These are phyloP conservation scores for Epichloe baconii DNA, from an alignment of 2,329 filamentous ascomycete genomes.

Conservation along the genomic window DNA sequence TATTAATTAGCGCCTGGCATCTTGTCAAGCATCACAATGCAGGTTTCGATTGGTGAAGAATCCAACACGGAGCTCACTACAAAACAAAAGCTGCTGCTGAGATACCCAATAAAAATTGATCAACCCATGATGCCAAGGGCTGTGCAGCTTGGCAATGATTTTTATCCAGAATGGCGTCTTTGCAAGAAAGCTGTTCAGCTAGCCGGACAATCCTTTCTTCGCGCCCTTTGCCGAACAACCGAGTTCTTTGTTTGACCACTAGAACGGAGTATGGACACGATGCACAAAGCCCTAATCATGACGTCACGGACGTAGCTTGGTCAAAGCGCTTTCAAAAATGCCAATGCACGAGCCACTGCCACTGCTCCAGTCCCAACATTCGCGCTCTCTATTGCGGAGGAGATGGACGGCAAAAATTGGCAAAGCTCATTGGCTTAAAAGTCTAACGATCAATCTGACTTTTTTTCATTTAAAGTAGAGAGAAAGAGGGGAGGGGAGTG, in stretches of 20 bases:
- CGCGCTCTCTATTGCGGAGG: no score
- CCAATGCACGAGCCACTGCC: neutral
- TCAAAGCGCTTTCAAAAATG: neutral
- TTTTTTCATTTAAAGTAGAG: no score
- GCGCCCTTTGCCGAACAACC: neutral
- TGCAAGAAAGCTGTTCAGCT: neutral
- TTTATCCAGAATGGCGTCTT: neutral
- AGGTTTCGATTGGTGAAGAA: no score
- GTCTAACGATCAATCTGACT: no score
- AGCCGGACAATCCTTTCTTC: neutral
- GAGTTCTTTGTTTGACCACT: neutral
- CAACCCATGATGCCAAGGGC: neutral
- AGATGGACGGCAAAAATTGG: no score
- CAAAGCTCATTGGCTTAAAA: no score
- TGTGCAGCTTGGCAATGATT: neutral
- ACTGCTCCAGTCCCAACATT: neutral
- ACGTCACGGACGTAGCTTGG: conserved; percentile 4
- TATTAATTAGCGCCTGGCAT: no score
- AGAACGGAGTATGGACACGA: neutral
- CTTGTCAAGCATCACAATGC: no score
- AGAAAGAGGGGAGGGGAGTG: no score
- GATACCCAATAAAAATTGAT: neutral
- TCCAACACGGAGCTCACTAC: no score
- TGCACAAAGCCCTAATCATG: conserved; percentile 7
- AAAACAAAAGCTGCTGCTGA: no score